Evolutionary conservation across 305 asterid species (phyloP).

Genomic region (Fraxinus angustifolia): DNA sequence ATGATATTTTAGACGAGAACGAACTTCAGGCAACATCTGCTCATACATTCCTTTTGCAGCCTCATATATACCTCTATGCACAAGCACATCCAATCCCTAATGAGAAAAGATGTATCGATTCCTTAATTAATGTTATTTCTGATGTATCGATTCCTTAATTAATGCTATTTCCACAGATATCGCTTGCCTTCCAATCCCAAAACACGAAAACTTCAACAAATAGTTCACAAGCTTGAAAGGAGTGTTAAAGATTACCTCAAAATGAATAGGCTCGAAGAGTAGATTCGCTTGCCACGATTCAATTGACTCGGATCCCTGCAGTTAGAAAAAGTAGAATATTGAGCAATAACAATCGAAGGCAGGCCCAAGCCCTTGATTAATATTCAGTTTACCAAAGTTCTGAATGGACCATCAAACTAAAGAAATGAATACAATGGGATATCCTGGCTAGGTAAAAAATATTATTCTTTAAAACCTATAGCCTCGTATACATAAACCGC

Average conservation of each 20-base stretch:
- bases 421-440: too few species aligned
- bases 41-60: constrained; percentile 89
- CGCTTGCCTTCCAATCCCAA: not conserved
- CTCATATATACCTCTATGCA: too few species aligned
- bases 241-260: constrained; percentile 59
- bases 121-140: too few species aligned
- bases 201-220: not conserved
- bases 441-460: too few species aligned
- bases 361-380: not conserved
- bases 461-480: too few species aligned
- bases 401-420: too few species aligned
- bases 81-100: constrained; percentile 81
- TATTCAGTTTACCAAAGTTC: not conserved
- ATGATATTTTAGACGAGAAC: constrained; percentile 48
- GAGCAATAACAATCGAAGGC: not conserved
- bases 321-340: not conserved
- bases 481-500: not conserved
- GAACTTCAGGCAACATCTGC: constrained; percentile 83
- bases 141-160: not conserved
- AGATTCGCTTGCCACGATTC: constrained; percentile 97
- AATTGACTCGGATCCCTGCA: constrained; percentile 84
- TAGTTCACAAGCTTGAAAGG: not conserved
- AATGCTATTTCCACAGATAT: not conserved
- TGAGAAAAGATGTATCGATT: constrained; percentile 16
- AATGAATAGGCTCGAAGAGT: constrained; percentile 79